Evolutionary conservation across 306 rosid species (phyloP).

Genomic region (Luffa acutangula): DNA sequence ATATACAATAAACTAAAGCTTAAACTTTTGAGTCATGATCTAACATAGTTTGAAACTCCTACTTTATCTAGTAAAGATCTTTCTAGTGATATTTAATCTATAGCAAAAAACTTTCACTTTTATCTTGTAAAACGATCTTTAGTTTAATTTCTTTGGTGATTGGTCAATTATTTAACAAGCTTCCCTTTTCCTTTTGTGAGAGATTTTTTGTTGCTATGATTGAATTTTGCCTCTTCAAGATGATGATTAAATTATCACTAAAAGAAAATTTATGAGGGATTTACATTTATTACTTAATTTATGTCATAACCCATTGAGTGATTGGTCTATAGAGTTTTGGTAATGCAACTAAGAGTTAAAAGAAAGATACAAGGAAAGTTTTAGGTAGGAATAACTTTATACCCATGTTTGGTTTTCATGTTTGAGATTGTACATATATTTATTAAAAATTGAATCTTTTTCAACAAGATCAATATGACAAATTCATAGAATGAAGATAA

Average conservation of each 20-base stretch:
- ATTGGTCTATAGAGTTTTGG: too few species aligned
- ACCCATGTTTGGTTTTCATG: background rate
- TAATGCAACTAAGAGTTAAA: background rate
- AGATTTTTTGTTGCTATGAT: background rate
- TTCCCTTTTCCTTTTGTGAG: background rate
- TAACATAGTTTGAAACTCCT: too few species aligned
- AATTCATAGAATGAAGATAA: background rate
- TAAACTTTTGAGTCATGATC: too few species aligned
- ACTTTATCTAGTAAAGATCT: too few species aligned
- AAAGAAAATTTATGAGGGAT: background rate
- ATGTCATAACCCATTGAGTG: background rate
- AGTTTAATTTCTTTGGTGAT: too few species aligned
- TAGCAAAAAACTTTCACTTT: too few species aligned
- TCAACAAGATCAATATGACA: background rate
- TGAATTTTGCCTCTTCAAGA: background rate
- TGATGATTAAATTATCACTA: background rate
- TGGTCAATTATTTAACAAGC: background rate
- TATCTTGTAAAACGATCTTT: too few species aligned
- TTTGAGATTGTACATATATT: background rate
- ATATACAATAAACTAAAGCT: too few species aligned
- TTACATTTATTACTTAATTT: too few species aligned
- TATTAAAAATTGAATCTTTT: background rate
- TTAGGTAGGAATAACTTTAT: background rate
- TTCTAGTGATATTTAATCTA: too few species aligned
- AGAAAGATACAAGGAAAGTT: background rate